Evolutionary conservation across 176 grass and related monocot species (phyloP), one percentile per base, ranked within the genome.

Genomic region (Tillandsia fasciculata): DNA sequence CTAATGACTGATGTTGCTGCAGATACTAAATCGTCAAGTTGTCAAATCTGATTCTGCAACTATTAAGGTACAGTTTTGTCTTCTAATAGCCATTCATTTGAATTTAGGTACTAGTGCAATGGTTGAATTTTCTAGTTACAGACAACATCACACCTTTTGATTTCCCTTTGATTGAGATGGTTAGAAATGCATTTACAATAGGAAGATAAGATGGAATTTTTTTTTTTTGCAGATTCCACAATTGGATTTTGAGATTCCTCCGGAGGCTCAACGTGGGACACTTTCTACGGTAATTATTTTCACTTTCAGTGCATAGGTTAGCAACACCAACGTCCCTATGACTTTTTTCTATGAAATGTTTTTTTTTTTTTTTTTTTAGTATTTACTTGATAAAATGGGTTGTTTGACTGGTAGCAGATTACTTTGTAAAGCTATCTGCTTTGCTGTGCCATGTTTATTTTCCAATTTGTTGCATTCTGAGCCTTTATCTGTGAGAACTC

Each of bases 41-140:
- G 86, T 97, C 56, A 92, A 97, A 79, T 97, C 93, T 76, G 93
- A 97, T 78, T 97, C 86, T 74, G 93, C 93, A 76, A 90, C 84
- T 87, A 90, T 97, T 50, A 97, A 87, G 83, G 92, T 96, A 79
- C 51, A 52, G 1, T 66, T 2, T 53, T 26, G 2, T 13, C 15
- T 42, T 66, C 13, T 75, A 26, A 1, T 10, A 58, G 52, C 42
- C 57, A 33, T 48, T 13, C 13, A 47, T 56, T 42, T 56, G 12
- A n/a, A 17, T 52, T 18, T 8, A 9, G 13, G 20, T 20, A 22
- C 56, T 22, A 59, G 10, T 59, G 15, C 8, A 22, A 59, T 18
- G 15, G n/a, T 10, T 20, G 14, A 18, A 59, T 59, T 18, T 59
- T 59, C 1, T 17, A 22, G 14, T 17, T 59, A 59, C 10, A 14